Evolutionary conservation across 768 basidiomycete species (phyloP), one percentile per base, ranked within the genome.

Genomic region (Lactarius sp.): DNA sequence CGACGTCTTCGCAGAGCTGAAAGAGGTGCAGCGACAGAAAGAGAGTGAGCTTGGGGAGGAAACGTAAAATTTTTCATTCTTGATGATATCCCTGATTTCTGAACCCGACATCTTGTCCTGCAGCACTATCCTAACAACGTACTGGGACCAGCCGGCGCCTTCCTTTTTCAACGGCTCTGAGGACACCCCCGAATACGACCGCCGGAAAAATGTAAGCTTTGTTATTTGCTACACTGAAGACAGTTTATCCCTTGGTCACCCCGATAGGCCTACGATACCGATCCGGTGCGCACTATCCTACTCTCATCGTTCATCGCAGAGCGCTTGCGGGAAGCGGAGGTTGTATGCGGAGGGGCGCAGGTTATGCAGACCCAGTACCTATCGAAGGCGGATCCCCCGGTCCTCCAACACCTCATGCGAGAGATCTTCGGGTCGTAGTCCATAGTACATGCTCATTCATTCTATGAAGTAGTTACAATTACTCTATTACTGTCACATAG

Each of bases 1-100:
- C 44, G 93, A 94, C 66, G 93, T 94, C 6, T 85, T 95, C 58
- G 88, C 87, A 14, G 92, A 94, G 72, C 79, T 94, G 56, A 88
- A 86, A 70, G 94, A 95, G 73, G 84, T 79, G 67, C 76, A 71
- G 33, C 71, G 71, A 27, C 69, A 70, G 0, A 73, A 74, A 18
- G 71, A 70, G 14, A 64, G 74, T 59, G 66, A 36, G n/a, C 36
- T 42, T 13, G 58, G 46, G 33, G 56, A 27, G 20, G 60, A 47
- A 31, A 52, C 51, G 68, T 63, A 37, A 60, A 53, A 36, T 4
- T 59, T 59, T 49, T 50, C 37, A 41, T 31, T 39, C 13, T 44
- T 18, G 14, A 18, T 20, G 42, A 6, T 33, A 6, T 47, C 12
- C 8, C 20, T 13, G 14, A 27, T 50, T 6, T 49, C 47, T n/a